Percentiles rank a stretch among this genome's conserved stretches.
phyloP scores from a whole-genome alignment of 129 eudicot genomes.

The Apium graveolens region DNA sequence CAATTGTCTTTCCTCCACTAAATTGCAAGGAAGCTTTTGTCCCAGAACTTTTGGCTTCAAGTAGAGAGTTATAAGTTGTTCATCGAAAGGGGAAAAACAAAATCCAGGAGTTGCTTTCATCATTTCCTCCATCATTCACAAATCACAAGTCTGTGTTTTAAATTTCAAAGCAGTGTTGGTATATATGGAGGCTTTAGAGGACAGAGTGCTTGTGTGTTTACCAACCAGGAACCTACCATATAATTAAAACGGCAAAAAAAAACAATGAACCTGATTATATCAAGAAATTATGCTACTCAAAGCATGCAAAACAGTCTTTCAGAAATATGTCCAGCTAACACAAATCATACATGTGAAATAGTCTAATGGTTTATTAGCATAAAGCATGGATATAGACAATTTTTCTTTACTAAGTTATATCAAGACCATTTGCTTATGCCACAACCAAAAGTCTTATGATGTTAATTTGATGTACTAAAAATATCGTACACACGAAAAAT shows the following conservation, averaged over 20 bases:
- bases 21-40: neutral
- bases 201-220: no score
- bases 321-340: neutral
- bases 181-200: no score
- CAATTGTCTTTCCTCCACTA: neutral
- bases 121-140: neutral
- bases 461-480: neutral
- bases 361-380: no score
- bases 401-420: no score
- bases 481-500: neutral
- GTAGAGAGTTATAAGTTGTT: neutral
- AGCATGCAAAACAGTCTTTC: neutral
- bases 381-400: no score
- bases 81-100: neutral
- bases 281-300: neutral
- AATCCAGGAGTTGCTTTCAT: neutral
- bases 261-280: no score
- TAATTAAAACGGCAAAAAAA: no score
- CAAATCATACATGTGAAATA: neutral
- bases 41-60: neutral
- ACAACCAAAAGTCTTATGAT: neutral
- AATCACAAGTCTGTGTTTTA: neutral
- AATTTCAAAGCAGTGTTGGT: no score
- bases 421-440: neutral
- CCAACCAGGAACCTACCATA: no score